Evolutionary conservation across 192 early-diverging fungal species (phyloP), one percentile per base, ranked within the genome.

Genomic region (Coemansia sp.): DNA sequence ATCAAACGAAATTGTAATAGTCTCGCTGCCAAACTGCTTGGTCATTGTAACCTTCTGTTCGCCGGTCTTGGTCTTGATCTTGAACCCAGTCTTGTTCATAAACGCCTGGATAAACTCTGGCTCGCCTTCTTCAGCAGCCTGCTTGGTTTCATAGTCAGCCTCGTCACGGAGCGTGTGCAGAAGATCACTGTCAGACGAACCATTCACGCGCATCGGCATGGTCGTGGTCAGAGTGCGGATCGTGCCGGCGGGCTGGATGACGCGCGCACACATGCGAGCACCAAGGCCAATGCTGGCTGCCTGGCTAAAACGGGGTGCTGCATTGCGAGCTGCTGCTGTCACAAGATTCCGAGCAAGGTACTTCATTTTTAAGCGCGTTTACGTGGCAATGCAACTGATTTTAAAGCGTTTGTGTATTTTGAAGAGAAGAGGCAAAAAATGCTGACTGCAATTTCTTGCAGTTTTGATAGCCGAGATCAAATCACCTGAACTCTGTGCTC

Each of bases 1-100:
- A 27, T 89, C 88, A 78, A 98, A 95, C 15, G 87, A 67, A 56
- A 93, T 85, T n/a, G 89, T 87, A 75, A 98, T 92, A 49, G 85
- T 89, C 81, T 98, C 96, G 72, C 86, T 90, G 48, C 93, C 94
- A 79, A 94, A 95, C 58, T 87, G 89, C 71, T 93, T 85, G 15
- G 87, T 86, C 66, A 98, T 71, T 25, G 68, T 63, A 27, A 98
- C 90, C 78, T 92, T 88, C 73, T 92, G 92, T 3, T 83, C 68
- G 38, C 93, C 93, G 11, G 82, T 17, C 67, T 87, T 86, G 71
- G 95, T 90, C 63, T 91, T 87, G 79, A 98, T 84, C 86, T 86
- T 84, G 75, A 88, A 88, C 2, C 79, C 75, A 25, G 86, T 86
- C 56, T 78, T 69, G 37, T 86, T 70, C 58, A 85, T 62, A 70